Evolutionary conservation across 2,329 filamentous ascomycete species (phyloP), one percentile per base, ranked within the genome.

Genomic region (Xylariomycetidae sp.): DNA sequence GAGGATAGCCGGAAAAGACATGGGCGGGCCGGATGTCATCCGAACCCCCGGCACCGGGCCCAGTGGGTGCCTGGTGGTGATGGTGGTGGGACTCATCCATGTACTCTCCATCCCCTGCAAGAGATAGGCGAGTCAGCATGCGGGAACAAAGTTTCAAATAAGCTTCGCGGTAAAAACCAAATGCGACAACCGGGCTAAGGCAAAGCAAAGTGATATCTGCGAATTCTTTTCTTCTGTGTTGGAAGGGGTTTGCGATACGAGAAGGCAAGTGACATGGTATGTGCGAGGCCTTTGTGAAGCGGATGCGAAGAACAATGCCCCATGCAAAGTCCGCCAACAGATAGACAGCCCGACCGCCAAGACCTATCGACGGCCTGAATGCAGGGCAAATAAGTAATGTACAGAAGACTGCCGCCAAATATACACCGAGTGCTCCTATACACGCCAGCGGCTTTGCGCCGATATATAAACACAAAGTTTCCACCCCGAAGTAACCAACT

Each of bases 61-160:
- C 70, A 48, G 70, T 73, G 37, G 73, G 74, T 38, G 74, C 68
- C 56, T 77, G 77, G 48, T 76, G 73, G 39, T 82, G 78, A 54
- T 86, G 82, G 56, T 82, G 71, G 59, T 81, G 74, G 54, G 78
- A 73, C 55, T 79, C 72, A 55, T 80, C 69, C 60, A 69, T 63
- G 66, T 80, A 80, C 50, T 72, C 73, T 64, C 74, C 74, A 59
- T 74, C 76, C 59, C 72, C 81, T 76, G 63, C 50, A 54, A 45
- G 56, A 53, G 54, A 48, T 32, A 46, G 40, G 39, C 39, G 45
- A 43, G 49, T 57, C 51, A 57, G 53, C 49, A 48, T 44, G 45
- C 41, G 37, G 41, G 42, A 37, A 37, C 33, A 44, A 38, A 42
- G 30, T 43, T 25, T 32, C 26, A 30, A 30, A n/a, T n/a, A n/a